Evolutionary conservation across 2,329 filamentous ascomycete genomes (phyloP), one percentile per base, ranked within the genome.

Genomic region (Aotearoamyces nothofagi): DNA sequence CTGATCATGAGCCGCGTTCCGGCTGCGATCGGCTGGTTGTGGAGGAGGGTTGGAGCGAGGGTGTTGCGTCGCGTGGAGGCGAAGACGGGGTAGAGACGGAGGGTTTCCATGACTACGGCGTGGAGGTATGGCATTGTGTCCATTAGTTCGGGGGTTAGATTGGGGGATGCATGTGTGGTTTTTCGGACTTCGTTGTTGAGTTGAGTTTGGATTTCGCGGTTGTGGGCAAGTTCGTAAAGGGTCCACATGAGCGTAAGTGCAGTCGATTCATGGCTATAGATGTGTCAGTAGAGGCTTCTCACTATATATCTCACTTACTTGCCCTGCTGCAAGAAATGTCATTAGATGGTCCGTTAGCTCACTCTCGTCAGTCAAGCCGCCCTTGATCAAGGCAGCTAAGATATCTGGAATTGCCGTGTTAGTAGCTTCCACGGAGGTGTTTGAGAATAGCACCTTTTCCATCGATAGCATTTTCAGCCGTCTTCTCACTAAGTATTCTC

Each of bases 51-150:
- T 41, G 75, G 60, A 7, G 59, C 49, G 1, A 58, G 53, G 0
- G 77, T 62, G 29, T 66, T 54, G 31, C 79, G 72, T 32, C 75
- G 52, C 0, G 76, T 82, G 6, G 69, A 42, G 0, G 73, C 68
- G 0, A 82, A 73, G 0, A 77, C 70, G 0, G 77, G 66, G 46
- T 73, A 73, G 30, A 79, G 57, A 14, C 78, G 72, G 14, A 81
- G 55, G 1, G 69, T 63, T 49, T 86, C 79, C 33, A 70, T 66
- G 37, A 70, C 68, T 26, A 83, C 61, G 13, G 69, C 71, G 39
- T 71, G 63, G n/a, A 75, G 62, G 39, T 74, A 77, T 2, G 73
- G 69, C 19, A 83, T 59, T 10, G 60, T 58, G 43, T 82, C 75
- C 30, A 82, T 57, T 6, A 62, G 53, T 0, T 50, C 48, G 7